A percentile compares a stretch with the other conserved stretches of the same genome.
phyloP scores from a whole-genome alignment of 2,329 filamentous ascomycete genomes.

The Diaporthe longicolla region DNA sequence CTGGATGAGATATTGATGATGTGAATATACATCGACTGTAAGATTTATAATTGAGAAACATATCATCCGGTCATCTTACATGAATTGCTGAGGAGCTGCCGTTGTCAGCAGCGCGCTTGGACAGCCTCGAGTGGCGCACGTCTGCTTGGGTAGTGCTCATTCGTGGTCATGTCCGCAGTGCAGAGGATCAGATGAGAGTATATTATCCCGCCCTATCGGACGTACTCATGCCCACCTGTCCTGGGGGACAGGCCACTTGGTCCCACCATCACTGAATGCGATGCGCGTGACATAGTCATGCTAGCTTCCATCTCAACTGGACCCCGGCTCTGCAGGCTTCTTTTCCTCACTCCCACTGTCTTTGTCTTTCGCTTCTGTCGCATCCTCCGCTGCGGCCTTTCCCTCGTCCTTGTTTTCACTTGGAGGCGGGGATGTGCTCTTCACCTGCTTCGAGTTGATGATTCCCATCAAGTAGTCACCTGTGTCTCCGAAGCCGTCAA shows the following conservation, averaged over 20 bases:
- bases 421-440: slow-evolving; percentile 45
- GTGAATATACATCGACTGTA: not conserved
- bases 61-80: not conserved
- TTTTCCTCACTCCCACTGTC: slow-evolving; percentile 13
- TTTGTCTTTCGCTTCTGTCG: slow-evolving; percentile 24
- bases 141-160: not conserved
- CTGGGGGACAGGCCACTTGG: not conserved
- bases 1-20: not conserved
- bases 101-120: not conserved
- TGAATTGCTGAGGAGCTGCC: not conserved
- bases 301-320: slow-evolving; percentile 1
- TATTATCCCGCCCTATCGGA: slow-evolving; percentile 31
- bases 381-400: slow-evolving; percentile 41
- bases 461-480: slow-evolving; percentile 78
- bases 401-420: slow-evolving; percentile 42
- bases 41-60: not conserved
- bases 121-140: not conserved
- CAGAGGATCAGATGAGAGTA: slow-evolving; percentile 24
- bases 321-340: slow-evolving; percentile 24
- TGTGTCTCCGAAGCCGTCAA: slow-evolving; percentile 83
- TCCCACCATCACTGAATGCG: not conserved
- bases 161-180: slow-evolving; percentile 1
- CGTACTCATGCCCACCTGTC: slow-evolving; percentile 35
- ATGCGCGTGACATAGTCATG: not conserved
- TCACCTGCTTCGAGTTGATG: slow-evolving; percentile 70